These are phyloP conservation scores for Coemansia sp. DNA, from an alignment of 192 early-diverging fungal genomes.

Conservation along the genomic window DNA sequence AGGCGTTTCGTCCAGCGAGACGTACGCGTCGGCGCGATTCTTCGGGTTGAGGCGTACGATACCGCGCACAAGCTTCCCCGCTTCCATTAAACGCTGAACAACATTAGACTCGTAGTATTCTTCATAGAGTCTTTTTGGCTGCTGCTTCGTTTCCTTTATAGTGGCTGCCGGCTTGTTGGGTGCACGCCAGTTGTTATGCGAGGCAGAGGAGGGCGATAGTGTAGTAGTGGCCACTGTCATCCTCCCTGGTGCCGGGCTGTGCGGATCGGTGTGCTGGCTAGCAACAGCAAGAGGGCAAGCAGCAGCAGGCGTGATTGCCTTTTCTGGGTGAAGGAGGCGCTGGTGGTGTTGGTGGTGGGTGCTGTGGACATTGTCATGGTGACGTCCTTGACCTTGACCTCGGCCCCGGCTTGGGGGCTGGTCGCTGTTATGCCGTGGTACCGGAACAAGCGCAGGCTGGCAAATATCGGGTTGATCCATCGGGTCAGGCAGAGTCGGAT, in stretches of 20 bases:
- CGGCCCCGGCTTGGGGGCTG: conserved; percentile 1
- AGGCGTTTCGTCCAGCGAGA: conserved; percentile 68
- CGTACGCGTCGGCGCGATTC: conserved; percentile 87
- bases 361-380: not conserved
- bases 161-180: not conserved
- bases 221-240: not conserved
- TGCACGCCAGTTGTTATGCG: not conserved
- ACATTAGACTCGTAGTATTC: conserved; percentile 24
- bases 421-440: not conserved
- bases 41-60: conserved; percentile 84
- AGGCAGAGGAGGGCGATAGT: not conserved
- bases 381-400: not conserved
- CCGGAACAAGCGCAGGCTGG: not conserved
- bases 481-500: not conserved
- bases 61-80: conserved; percentile 67
- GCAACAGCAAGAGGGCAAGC: not conserved
- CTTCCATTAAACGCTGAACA: conserved; percentile 12
- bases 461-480: conserved; percentile 3
- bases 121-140: conserved; percentile 19
- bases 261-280: not conserved
- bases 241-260: not conserved
- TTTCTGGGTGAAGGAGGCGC: not conserved
- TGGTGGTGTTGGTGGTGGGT: not conserved
- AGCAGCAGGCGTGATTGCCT: not conserved
- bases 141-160: not conserved